phyloP scores from a whole-genome alignment of 495 filamentous ascomycete species.

The Acidomyces sp. region DNA sequence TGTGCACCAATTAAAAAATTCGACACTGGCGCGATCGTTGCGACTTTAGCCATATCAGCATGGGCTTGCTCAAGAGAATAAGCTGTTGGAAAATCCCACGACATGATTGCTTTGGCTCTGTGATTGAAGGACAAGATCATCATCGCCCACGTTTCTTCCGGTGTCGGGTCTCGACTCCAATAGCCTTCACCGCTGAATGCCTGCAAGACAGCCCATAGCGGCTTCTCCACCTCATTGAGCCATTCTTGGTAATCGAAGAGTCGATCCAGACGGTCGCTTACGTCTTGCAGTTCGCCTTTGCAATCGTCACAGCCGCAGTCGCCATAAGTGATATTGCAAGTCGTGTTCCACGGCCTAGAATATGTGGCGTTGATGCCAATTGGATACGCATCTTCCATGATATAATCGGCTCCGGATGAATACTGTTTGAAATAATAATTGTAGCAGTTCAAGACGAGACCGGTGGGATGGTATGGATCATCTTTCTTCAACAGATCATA shows the following conservation, averaged over 20 bases:
- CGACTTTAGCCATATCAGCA: slow-evolving; percentile 33
- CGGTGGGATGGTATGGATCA: slow-evolving; percentile 59
- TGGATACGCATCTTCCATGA: slow-evolving; percentile 56
- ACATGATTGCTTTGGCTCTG: slow-evolving; percentile 39
- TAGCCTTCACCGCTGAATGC: slow-evolving; percentile 50
- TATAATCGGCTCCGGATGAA: slow-evolving; percentile 46
- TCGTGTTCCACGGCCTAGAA: slow-evolving; percentile 34
- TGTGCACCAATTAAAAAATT: slow-evolving; percentile 32
- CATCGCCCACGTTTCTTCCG: slow-evolving; percentile 47
- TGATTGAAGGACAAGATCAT: slow-evolving; percentile 48
- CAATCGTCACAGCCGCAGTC: slow-evolving; percentile 66
- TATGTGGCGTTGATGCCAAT: slow-evolving; percentile 43
- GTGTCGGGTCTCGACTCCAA: slow-evolving; percentile 45
- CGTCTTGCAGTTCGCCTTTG: slow-evolving; percentile 40
- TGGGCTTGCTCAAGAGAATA: slow-evolving; percentile 32
- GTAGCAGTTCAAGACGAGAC: slow-evolving; percentile 54
- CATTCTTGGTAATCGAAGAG: slow-evolving; percentile 34
- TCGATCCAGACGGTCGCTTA: slow-evolving; percentile 40
- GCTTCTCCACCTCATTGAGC: slow-evolving; percentile 34
- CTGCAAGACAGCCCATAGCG: slow-evolving; percentile 49
- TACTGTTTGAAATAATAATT: slow-evolving; percentile 58
- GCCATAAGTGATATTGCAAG: slow-evolving; percentile 53
- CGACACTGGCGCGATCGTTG: slow-evolving; percentile 29
- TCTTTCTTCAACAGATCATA: slow-evolving; percentile 39
- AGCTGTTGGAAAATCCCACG: slow-evolving; percentile 43